A percentile compares a stretch with the other conserved stretches of the same genome.
Conservation (phyloP, 257 asterid species). For the Solanum virginianum region DNA sequence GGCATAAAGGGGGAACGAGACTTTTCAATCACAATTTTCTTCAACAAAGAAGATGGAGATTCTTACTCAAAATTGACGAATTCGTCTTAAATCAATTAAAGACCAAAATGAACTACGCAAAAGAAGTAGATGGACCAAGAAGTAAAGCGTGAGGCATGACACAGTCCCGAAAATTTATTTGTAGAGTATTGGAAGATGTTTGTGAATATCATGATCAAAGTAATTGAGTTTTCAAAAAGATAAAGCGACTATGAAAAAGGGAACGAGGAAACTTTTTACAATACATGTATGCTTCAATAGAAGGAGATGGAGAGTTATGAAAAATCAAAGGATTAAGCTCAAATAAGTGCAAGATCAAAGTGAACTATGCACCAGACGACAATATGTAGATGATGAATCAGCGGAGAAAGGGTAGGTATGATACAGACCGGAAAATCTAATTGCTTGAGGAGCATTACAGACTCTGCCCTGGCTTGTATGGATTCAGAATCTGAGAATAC, state of each 20-base stretch:
- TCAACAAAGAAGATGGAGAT: not conserved
- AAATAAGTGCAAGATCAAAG: not conserved
- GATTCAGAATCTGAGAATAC: constrained; percentile 97
- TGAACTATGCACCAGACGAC: not conserved
- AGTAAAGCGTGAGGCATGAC: not conserved
- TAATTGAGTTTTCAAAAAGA: not conserved
- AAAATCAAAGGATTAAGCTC: not conserved
- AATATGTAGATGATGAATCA: not conserved
- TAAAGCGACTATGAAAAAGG: not conserved
- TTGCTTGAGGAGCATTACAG: constrained; percentile 96
- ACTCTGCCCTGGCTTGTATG: constrained; percentile 96
- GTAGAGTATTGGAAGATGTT: not conserved
- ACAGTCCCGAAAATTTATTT: not conserved
- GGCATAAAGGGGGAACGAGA: not conserved
- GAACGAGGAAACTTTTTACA: not conserved
- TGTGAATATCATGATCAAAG: not conserved
- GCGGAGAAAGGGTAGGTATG: not conserved
- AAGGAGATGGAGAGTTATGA: not conserved
- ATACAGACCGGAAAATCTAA: constrained; percentile 79
- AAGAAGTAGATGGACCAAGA: not conserved
- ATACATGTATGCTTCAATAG: not conserved
- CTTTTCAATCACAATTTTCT: not conserved
- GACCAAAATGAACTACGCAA: not conserved
- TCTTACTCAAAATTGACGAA: not conserved
- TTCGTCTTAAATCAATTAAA: not conserved